Base-by-base conservation (phyloP, 768 basidiomycete species). In the Naganishia antarctica region DNA sequence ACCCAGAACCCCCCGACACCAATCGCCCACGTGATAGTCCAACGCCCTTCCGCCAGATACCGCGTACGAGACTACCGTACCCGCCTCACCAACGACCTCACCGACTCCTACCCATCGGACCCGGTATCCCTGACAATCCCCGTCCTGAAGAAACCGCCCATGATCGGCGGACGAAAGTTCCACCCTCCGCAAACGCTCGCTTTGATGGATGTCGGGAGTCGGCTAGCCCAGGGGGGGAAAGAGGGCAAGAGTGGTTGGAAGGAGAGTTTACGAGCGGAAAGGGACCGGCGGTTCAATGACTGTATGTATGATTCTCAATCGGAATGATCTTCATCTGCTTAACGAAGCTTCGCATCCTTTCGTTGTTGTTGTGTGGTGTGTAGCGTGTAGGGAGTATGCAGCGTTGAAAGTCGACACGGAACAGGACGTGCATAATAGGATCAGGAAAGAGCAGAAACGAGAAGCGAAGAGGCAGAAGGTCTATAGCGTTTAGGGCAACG, bases 221-320 rank as follows among this genome's bases (percentile, higher is more conserved):
- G 53, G 26, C 13, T 57, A 2, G 53, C 26, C 21, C 34, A 57
- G 53, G 40, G 40, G 37, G 53, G 53, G n/a, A 57, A 57, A n/a
- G 53, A 21, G 2, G 53, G 34, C 11, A 57, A 57, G 13, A 16
- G 37, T n/a, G 37, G 40, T 21, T 57, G 32, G 34, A 57, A 57
- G 53, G 53, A 57, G 37, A 57, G 53, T 57, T 41, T 57, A 29
- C 53, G 53, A 3, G 53, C 53, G 37, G 53, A 57, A 40, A 57
- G 37, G 32, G 53, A 40, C 23, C 31, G 53, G 23, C 53, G 53
- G 23, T 57, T 57, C 26, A 25, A 57, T 41, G 53, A 57, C 18
- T n/a, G 53, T 40, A 57, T 18, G 53, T 40, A 15, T 26, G 32
- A 25, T 37, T 21, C 7, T 8, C n/a, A n/a, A n/a, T n/a, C n/a